Evolutionary conservation across 345 rosid genomes (phyloP).

Genomic region (Citrus cavaleriei): DNA sequence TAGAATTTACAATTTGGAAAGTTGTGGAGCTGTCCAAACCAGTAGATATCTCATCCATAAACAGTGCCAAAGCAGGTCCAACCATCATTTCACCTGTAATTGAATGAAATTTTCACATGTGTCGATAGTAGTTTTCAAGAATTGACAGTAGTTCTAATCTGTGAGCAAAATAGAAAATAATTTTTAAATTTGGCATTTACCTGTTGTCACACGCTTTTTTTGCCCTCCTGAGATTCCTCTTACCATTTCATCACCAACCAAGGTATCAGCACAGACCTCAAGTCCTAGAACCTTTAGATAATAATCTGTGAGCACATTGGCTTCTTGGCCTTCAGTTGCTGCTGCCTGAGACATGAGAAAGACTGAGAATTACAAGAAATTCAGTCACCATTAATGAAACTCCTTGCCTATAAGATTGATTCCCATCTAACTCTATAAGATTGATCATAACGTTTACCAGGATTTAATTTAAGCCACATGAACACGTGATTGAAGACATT

Average conservation of each 20-base stretch:
- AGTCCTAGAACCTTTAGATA: constrained; percentile 60
- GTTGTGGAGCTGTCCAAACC: constrained; percentile 85
- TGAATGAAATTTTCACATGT: background rate
- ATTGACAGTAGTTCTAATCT: background rate
- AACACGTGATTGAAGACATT: background rate
- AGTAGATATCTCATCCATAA: constrained; percentile 82
- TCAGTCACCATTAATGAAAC: background rate
- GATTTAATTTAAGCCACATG: background rate
- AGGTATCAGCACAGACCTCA: constrained; percentile 60
- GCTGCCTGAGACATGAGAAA: constrained; percentile 35
- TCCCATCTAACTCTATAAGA: too few species aligned
- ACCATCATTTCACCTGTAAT: constrained; percentile 67
- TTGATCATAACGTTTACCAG: too few species aligned
- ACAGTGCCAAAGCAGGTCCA: constrained; percentile 59
- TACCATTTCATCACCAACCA: constrained; percentile 56
- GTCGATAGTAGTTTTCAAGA: too few species aligned
- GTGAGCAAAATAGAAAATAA: background rate
- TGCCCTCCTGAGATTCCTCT: constrained; percentile 77
- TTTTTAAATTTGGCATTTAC: constrained; percentile 18
- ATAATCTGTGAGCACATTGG: constrained; percentile 52
- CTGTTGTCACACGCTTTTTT: constrained; percentile 68
- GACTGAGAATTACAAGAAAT: background rate
- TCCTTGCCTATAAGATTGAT: background rate
- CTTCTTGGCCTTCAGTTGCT: constrained; percentile 45
- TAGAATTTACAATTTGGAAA: constrained; percentile 54